Conservation (phyloP, 2,329 filamentous ascomycete genomes). For the Colletotrichum orchidophilum region DNA sequence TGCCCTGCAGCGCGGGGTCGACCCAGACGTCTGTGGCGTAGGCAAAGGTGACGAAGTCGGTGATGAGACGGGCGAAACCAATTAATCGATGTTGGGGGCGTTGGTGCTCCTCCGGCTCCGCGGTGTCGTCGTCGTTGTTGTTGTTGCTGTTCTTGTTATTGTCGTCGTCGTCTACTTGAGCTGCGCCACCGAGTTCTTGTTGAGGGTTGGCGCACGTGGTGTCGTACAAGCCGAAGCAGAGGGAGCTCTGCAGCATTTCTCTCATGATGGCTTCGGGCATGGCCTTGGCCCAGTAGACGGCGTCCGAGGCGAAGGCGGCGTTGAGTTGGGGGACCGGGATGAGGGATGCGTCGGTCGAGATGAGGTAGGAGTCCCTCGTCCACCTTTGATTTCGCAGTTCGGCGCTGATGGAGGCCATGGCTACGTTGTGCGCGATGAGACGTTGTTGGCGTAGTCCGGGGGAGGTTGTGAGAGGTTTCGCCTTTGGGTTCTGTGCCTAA, state of each 20-base stretch:
- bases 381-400: conserved; percentile 41
- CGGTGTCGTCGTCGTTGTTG: no score
- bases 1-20: conserved; percentile 65
- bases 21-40: conserved; percentile 77
- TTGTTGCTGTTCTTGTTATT: no score
- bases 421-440: not conserved
- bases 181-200: not conserved
- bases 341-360: conserved; percentile 68
- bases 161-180: no score
- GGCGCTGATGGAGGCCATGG: conserved; percentile 4
- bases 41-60: conserved; percentile 74
- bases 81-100: no score
- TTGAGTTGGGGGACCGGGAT: conserved; percentile 64
- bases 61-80: conserved; percentile 71
- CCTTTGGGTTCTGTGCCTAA: no score
- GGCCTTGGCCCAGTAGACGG: conserved; percentile 68
- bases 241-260: conserved; percentile 63
- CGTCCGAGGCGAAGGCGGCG: conserved; percentile 62
- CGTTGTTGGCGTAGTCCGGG: not conserved
- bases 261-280: conserved; percentile 58
- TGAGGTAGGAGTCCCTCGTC: conserved; percentile 62
- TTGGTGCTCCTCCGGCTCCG: not conserved
- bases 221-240: conserved; percentile 67
- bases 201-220: not conserved
- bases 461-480: no score